Evolutionary conservation across 2,329 filamentous ascomycete genomes (phyloP).

Genomic region (Talaromyces piceae): DNA sequence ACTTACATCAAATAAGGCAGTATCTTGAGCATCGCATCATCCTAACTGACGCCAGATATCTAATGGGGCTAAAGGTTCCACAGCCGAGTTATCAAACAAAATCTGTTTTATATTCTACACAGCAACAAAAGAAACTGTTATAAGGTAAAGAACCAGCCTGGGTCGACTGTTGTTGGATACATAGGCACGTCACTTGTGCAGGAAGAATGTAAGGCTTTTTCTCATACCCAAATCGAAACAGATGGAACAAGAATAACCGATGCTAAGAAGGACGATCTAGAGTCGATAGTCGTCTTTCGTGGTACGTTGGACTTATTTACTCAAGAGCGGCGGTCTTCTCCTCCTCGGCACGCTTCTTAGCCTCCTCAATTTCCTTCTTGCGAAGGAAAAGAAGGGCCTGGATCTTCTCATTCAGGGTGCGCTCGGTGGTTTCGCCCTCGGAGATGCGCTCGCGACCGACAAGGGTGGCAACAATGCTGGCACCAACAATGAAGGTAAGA

Average conservation of each 20-base stretch:
- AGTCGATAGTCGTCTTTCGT: background rate
- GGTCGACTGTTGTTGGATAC: conserved; percentile 2
- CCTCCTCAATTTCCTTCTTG: conserved; percentile 40
- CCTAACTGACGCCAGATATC: too few species aligned
- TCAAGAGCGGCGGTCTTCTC: conserved; percentile 21
- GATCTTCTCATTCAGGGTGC: conserved; percentile 43
- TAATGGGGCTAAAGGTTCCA: too few species aligned
- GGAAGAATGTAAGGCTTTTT: background rate
- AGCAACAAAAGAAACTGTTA: conserved; percentile 11
- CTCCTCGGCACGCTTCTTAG: conserved; percentile 28
- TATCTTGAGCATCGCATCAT: too few species aligned
- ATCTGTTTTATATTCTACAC: conserved; percentile 10
- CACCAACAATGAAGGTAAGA: conserved; percentile 80
- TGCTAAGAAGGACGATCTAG: background rate
- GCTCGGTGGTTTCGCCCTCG: conserved; percentile 24
- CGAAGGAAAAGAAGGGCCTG: conserved; percentile 44
- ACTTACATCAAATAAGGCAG: too few species aligned
- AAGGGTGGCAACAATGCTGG: conserved; percentile 70
- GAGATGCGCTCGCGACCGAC: conserved; percentile 74
- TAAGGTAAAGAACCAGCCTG: conserved; percentile 8
- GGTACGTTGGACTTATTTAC: conserved; percentile 7
- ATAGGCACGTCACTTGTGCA: background rate
- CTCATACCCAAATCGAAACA: background rate
- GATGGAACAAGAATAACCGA: background rate
- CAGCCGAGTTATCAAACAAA: too few species aligned